Conservation (phyloP, 176 grass and related monocot species). For the Metroxylon sagu region DNA sequence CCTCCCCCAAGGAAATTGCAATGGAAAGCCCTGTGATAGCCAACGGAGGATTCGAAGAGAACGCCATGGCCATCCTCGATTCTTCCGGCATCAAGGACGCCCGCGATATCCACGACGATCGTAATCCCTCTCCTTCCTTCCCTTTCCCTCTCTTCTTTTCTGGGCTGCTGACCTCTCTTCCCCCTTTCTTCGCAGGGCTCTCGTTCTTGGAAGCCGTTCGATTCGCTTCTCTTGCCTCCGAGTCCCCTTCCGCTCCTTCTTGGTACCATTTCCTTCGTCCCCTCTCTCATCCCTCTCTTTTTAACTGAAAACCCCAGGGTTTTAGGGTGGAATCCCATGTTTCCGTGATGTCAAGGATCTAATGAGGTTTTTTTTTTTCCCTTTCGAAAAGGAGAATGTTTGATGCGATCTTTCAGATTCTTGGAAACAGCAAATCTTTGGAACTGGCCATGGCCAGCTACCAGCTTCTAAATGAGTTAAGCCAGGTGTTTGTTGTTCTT, state of each 20-base stretch:
- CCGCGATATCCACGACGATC: constrained; percentile 67
- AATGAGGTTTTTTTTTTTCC: background rate
- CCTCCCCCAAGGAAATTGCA: too few relatives aligned
- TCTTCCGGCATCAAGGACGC: constrained; percentile 72
- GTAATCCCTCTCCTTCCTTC: constrained; percentile 22
- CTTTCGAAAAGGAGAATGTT: constrained; percentile 56
- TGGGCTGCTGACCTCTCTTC: background rate
- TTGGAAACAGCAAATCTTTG: constrained; percentile 53
- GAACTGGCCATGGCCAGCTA: constrained; percentile 66
- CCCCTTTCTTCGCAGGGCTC: constrained; percentile 28
- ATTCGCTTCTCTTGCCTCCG: constrained; percentile 33
- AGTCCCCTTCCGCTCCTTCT: constrained; percentile 43
- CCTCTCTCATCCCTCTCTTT: background rate
- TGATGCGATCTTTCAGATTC: constrained; percentile 57
- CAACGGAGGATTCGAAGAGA: constrained; percentile 48
- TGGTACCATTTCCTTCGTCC: constrained; percentile 24
- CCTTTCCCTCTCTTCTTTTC: constrained; percentile 3
- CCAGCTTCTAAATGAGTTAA: constrained; percentile 65
- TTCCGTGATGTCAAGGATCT: background rate
- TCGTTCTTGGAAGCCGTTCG: constrained; percentile 79
- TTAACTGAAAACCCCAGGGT: background rate
- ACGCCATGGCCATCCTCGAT: constrained; percentile 87
- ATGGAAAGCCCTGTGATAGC: too few relatives aligned
- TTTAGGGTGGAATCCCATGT: too few relatives aligned
- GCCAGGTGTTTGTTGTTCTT: constrained; percentile 37